Evolutionary conservation across 2,329 filamentous ascomycete species (phyloP).

Genomic region (Allantophomopsis lycopodina): DNA sequence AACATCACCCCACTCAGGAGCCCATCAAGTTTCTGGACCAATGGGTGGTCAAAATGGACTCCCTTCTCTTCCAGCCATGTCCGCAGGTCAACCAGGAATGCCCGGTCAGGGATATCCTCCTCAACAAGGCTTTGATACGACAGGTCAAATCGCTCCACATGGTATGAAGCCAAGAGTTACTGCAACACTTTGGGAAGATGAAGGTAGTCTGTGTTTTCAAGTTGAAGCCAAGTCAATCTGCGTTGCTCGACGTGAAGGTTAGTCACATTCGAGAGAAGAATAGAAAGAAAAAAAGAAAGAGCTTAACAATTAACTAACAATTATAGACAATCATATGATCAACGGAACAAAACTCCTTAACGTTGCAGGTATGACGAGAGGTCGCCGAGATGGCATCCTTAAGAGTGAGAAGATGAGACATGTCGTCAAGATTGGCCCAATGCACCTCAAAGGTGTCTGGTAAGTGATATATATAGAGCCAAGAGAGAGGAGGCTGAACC

Average conservation of each 20-base stretch:
- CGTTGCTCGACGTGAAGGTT: slow-evolving; percentile 86
- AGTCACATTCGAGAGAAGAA: slow-evolving; percentile 15
- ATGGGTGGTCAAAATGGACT: slow-evolving; percentile 55
- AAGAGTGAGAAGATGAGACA: slow-evolving; percentile 96
- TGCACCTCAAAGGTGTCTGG: slow-evolving; percentile 98
- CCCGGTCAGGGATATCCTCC: slow-evolving; percentile 30
- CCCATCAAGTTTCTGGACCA: slow-evolving; percentile 54
- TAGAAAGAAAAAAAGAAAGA: not conserved
- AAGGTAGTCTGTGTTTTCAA: slow-evolving; percentile 94
- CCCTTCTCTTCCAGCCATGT: slow-evolving; percentile 48
- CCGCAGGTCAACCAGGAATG: slow-evolving; percentile 33
- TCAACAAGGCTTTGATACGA: slow-evolving; percentile 55
- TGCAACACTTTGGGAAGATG: slow-evolving; percentile 95
- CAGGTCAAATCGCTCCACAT: slow-evolving; percentile 82
- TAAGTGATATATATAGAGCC: slow-evolving; percentile 30
- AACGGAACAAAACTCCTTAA: slow-evolving; percentile 96
- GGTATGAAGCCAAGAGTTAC: slow-evolving; percentile 96
- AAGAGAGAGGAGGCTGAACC: too few species aligned
- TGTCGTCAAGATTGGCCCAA: slow-evolving; percentile 96
- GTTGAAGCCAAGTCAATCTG: slow-evolving; percentile 94
- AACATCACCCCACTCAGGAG: slow-evolving; percentile 61
- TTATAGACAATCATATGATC: slow-evolving; percentile 91
- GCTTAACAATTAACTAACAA: too few species aligned
- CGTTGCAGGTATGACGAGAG: slow-evolving; percentile 95
- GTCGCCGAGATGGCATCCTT: slow-evolving; percentile 85